Conservation (phyloP, 371 early-diverging fungal genomes). For the Quaeritorhiza haematococci region DNA sequence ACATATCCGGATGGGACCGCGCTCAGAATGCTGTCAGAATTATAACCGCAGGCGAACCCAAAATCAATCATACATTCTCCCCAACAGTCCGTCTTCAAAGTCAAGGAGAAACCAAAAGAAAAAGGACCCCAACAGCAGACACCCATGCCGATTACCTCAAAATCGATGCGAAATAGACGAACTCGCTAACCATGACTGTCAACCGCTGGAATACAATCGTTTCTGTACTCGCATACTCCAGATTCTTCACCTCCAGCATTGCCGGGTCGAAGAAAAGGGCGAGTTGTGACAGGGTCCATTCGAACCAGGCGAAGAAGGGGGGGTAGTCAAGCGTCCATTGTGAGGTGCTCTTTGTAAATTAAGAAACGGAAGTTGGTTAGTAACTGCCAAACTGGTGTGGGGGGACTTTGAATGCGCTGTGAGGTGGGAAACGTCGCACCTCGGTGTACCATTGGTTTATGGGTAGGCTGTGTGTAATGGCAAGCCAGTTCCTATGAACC, state of each 20-base stretch:
- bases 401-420: slow-evolving; percentile 1
- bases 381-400: background rate
- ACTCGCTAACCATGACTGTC: slow-evolving; percentile 77
- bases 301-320: slow-evolving; percentile 96
- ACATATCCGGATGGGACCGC: background rate
- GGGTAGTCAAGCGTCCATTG: slow-evolving; percentile 97
- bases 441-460: slow-evolving; percentile 85
- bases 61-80: background rate
- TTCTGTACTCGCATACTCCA: slow-evolving; percentile 57
- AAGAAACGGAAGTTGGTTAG: background rate
- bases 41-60: background rate
- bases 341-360: slow-evolving; percentile 60
- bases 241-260: slow-evolving; percentile 70
- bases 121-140: background rate
- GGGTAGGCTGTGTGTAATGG: slow-evolving; percentile 83
- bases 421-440: slow-evolving; percentile 31
- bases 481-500: slow-evolving; percentile 97
- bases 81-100: background rate
- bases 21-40: too few relatives aligned
- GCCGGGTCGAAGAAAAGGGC: slow-evolving; percentile 63
- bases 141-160: slow-evolving; percentile 38
- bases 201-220: slow-evolving; percentile 83
- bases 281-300: slow-evolving; percentile 64
- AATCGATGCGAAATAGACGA: slow-evolving; percentile 67
- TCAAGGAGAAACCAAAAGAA: background rate